Base-by-base conservation (phyloP, 164 flowering plant genomes). In the Macadamia tetraphylla region DNA sequence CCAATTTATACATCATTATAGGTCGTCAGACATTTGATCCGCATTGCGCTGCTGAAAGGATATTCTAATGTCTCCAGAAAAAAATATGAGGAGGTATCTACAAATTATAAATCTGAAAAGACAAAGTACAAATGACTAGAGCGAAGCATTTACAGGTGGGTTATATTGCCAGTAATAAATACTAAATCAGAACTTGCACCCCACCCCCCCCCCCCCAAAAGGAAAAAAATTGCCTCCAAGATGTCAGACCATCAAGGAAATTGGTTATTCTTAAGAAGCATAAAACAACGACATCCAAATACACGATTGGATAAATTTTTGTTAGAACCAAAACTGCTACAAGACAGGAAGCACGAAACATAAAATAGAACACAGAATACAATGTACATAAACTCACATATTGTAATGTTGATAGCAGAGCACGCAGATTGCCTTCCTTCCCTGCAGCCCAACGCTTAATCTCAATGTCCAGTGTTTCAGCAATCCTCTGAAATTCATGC, bases 371-470 rank as follows among this genome's bases (percentile, higher is more conserved):
- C 9, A 53, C 57, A 14, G 15, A 14, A 17, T 11, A 53, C 6
- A 11, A 17, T 4, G 15, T 11, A 53, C 17, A 14, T 53, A n/a
- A 60, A 71, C 83, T 5, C 44, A 88, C 93, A 69, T 74, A 31
- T 65, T 86, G 88, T 81, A 88, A 73, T 15, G 89, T 71, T 48
- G 91, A 88, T 65, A 88, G 48, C 58, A 88, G 64, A 55, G 91
- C 88, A 44, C 91, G 88, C 84, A 88, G 77, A 71, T 88, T 88
- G 70, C 87, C 87, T 72, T 87, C 88, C 72, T 84, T 88, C 67
- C 94, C 91, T 10, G 83, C 79, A 76, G 86, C 81, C 94, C 94
- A 88, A 10, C 82, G 87, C 79, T 81, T 88, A 68, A 88, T 84
- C 64, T 81, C 78, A 69, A 59, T 29, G 69, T 87, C 85, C 67